Evolutionary conservation across 345 rosid species (phyloP), one percentile per base, ranked within the genome.

Genomic region (Pugionium cornutum): DNA sequence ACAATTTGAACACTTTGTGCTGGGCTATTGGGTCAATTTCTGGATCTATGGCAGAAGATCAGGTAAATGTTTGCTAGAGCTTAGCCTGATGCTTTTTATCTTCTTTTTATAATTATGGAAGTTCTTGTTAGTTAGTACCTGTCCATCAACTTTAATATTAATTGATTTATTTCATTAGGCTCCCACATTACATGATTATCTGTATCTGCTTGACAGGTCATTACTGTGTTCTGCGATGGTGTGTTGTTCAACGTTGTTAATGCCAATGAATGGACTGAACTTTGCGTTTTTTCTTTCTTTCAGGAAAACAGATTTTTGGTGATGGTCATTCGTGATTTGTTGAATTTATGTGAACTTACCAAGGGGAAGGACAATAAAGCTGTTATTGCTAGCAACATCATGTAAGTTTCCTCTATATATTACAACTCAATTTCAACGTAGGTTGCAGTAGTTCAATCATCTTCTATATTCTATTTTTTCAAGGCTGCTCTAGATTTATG

Each of bases 11-110:
- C 73, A 95, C 99, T 6, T 76, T 95, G 58, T 95, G 99, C 81
- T 95, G 99, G 99, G 99, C 98, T 62, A 95, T 95, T 62, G 98
- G 99, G 64, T 95, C 99, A 57, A 95, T 95, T 45, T 95, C 99
- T 57, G 98, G 99, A 54, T 95, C 98, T 66, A 95, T 95, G 99
- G 77, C 84, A 80, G 99, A 95, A 78, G 98, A 95, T 41, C 99
- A 95, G 95, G 98, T 95, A 82, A 11, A 11, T 52, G 33, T 66
- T 36, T 61, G 42, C 42, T 55, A 35, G 35, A 46, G 46, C 56
- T 35, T 27, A 28, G 44, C 26, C 31, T 53, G 57, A 7, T 40
- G 39, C 39, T 47, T 26, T 46, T 32, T 59, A 18, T 52, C 51
- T 32, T 30, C 39, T 40, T 32, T 36, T 45, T 39, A 44, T 27